Base-by-base conservation (phyloP, 73 alveolate genomes). In the Paraurostyla sp. region DNA sequence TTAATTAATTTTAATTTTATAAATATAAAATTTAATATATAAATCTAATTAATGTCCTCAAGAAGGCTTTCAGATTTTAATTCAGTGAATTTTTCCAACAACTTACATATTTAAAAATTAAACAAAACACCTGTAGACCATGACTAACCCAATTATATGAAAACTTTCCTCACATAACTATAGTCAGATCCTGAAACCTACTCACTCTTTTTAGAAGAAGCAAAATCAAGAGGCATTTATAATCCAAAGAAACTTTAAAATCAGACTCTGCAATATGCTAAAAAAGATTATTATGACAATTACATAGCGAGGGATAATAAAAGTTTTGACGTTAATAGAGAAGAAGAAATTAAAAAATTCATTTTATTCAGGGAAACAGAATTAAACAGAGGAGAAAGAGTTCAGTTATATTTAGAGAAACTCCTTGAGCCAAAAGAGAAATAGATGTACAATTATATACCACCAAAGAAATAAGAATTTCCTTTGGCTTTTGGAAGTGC, bases 181-280 rank as follows among this genome's bases (percentile, higher is more conserved):
- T 73, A 73, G 46, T 48, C 41, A 73, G 87, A 73, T 50, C 87
- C 87, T 25, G 87, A 73, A 6, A 48, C 68, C 52, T 73, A 73
- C 33, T 48, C 43, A 9, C 49, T 73, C 11, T 73, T 73, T 33
- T 7, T 73, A 6, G 87, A 73, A 20, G 87, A 73, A 50, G 87
- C 87, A n/a, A 73, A 73, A 50, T 23, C 48, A 2, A 13, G 87
- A 29, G 87, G 87, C 48, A 1, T 73, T 0, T 50, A 45, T 25
- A 9, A 78, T 32, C 49, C 20, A 20, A 78, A 52, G 33, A 52
- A 23, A 18, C 15, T 40, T 6, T 36, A 54, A 20, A 78, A 78
- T 52, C 25, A 50, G 29, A 78, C 89, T 20, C 62, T 78, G 7
- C n/a, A 78, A 38, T 78, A 78, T 54, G 89, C 89, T 4, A 78